Conservation (phyloP, 805 yeast genomes). For the Lipomyces oligophaga region DNA sequence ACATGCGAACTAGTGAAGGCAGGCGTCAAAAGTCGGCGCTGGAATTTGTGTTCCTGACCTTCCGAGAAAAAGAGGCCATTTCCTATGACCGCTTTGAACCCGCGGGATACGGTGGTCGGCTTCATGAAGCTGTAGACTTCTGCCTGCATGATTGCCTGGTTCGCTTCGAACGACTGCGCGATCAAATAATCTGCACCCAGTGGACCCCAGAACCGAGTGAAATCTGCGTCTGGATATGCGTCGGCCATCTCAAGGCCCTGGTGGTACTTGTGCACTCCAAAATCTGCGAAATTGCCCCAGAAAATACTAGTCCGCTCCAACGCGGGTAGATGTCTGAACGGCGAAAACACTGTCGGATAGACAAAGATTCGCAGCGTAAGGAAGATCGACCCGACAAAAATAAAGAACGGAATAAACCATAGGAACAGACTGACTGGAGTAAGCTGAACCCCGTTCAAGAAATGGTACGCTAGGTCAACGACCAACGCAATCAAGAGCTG, state of each 20-base stretch:
- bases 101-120: constrained; percentile 18
- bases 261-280: constrained; percentile 6
- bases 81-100: constrained; percentile 18
- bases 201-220: constrained; percentile 16
- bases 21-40: constrained; percentile 20
- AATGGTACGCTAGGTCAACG: constrained; percentile 4
- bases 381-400: not conserved
- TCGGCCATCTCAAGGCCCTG: constrained; percentile 11
- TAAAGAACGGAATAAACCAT: constrained; percentile 6
- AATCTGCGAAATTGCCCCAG: constrained; percentile 13
- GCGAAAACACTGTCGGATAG: constrained; percentile 17
- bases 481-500: too few species aligned
- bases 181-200: constrained; percentile 17
- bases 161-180: constrained; percentile 18
- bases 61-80: constrained; percentile 24
- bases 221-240: constrained; percentile 8
- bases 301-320: constrained; percentile 5
- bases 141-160: constrained; percentile 13
- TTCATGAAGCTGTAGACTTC: constrained; percentile 22
- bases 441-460: not conserved
- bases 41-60: constrained; percentile 25
- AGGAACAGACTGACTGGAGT: constrained; percentile 2
- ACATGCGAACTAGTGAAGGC: constrained; percentile 19
- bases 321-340: constrained; percentile 16
- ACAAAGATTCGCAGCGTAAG: constrained; percentile 5